These are phyloP conservation scores for Apiospora koreana DNA, from an alignment of 2,329 filamentous ascomycete genomes.

Conservation along the genomic window DNA sequence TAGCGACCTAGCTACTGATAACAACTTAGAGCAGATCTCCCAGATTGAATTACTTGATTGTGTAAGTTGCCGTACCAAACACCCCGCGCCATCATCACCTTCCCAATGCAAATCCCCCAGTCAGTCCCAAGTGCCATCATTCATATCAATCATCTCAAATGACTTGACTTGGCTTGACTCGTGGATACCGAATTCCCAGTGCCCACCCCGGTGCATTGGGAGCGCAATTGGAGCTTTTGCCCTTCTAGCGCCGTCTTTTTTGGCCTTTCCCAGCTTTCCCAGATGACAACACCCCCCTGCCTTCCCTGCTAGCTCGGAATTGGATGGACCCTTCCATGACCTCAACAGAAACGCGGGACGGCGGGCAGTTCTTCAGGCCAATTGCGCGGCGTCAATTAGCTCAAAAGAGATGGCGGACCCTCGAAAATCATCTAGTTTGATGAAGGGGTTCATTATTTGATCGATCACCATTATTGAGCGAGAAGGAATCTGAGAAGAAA, in stretches of 20 bases:
- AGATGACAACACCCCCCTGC: slow-evolving; percentile 4
- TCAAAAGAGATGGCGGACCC: not conserved
- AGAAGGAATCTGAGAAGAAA: not conserved
- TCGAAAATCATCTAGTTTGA: not conserved
- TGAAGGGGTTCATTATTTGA: slow-evolving; percentile 7
- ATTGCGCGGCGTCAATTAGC: slow-evolving; percentile 4
- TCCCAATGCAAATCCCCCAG: not conserved
- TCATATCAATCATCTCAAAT: not conserved
- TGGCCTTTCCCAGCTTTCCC: not conserved
- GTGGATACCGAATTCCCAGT: not conserved
- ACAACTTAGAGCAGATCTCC: not conserved
- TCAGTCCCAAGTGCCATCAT: not conserved
- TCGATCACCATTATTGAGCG: not conserved
- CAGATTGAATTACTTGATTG: slow-evolving; percentile 1
- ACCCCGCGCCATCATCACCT: too few species aligned
- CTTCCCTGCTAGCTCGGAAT: not conserved
- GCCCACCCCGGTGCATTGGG: not conserved
- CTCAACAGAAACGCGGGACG: slow-evolving; percentile 6
- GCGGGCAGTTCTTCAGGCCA: not conserved
- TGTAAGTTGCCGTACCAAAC: not conserved
- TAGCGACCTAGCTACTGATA: not conserved
- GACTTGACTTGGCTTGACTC: not conserved
- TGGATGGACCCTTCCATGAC: not conserved
- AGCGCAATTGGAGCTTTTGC: not conserved
- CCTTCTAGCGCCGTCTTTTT: not conserved